Evolutionary conservation across 306 rosid species (phyloP), one percentile per base, ranked within the genome.

Genomic region (Amphicarpaea edgeworthii): DNA sequence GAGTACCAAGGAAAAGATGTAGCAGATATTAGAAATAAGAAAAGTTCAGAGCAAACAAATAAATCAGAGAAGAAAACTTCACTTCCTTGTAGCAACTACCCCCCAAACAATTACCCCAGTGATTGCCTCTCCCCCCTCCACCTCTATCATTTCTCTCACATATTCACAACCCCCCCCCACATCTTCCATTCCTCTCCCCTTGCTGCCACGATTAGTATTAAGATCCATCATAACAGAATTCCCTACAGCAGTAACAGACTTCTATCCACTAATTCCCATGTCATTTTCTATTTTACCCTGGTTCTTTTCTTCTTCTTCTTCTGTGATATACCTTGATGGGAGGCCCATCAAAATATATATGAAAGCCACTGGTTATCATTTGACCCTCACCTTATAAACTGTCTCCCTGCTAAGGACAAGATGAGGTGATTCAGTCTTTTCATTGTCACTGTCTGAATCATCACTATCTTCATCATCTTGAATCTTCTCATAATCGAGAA

Each of bases 401-500:
- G 87, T 75, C 83, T 88, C 90, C 79, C 76, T 91, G 59, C 68
- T 90, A 19, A 94, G 80, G 70, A 74, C 77, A 61, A 85, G 82
- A 17, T 88, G 97, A 67, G 89, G 76, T 43, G 79, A 47, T 72
- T 75, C 88, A 21, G 90, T 58, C 47, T 4, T 21, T 26, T 94
- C 97, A 38, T 90, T 90, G 30, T 92, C 96, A 61, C 90, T 85
- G 23, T 79, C 74, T 14, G 90, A 83, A 70, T 81, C 93, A 75
- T 91, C 96, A 76, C 98, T 91, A 50, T 87, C 93, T 20, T 86
- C 91, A 41, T 76, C 78, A 0, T 86, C 83, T 84, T 85, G 90
- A 79, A 94, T 87, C 90, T 90, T 94, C 85, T 94, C 98, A 23
- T 88, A 91, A 86, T 90, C 93, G 68, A 94, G 94, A 67, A 94